Evolutionary conservation across 345 rosid genomes (phyloP), one percentile per base, ranked within the genome.

Genomic region (Eucalyptus rudis): DNA sequence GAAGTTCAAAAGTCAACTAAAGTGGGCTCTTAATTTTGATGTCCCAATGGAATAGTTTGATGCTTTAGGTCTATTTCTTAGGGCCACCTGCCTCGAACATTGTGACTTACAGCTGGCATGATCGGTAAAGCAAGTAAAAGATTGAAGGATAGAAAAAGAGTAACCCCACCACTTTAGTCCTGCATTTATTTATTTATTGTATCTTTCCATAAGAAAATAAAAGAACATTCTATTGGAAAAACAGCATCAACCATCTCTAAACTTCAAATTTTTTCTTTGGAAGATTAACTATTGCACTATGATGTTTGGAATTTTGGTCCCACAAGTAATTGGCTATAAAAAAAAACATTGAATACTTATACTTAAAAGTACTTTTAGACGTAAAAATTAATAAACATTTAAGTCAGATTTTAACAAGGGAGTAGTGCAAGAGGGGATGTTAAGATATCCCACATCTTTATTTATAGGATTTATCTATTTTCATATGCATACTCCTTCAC

Each of bases 401-500:
- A 62, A 2, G 33, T 62, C 71, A n/a, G 17, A 29, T 29, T 62
- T 62, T 7, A 29, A 56, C 62, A 56, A 56, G 27, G 27, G 27
- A 56, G 17, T 1, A 22, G 4, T 54, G 19, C 76, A n/a, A n/a
- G 5, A 29, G 40, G 36, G 19, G 3, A 16, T 64, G 19, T 64
- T 64, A n/a, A 64, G 10, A n/a, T 64, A 15, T 64, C 36, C 7
- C 76, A 7, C 76, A 64, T 56, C 13, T 4, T 56, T 56, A 56
- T 56, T 56, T 56, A 24, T 4, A 56, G 13, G 62, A 10, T 4
- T 56, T 56, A 24, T 56, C 5, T 22, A 0, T 22, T 56, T 56
- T 56, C 12, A 56, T 56, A 8, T 56, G 29, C 3, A 24, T 0
- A 56, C 29, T 56, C 0, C 13, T 56, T 56, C 13, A 56, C 7